These are phyloP conservation scores for Salmacisia buchloeana DNA, from an alignment of 1,284 basidiomycete species.

Conservation along the genomic window DNA sequence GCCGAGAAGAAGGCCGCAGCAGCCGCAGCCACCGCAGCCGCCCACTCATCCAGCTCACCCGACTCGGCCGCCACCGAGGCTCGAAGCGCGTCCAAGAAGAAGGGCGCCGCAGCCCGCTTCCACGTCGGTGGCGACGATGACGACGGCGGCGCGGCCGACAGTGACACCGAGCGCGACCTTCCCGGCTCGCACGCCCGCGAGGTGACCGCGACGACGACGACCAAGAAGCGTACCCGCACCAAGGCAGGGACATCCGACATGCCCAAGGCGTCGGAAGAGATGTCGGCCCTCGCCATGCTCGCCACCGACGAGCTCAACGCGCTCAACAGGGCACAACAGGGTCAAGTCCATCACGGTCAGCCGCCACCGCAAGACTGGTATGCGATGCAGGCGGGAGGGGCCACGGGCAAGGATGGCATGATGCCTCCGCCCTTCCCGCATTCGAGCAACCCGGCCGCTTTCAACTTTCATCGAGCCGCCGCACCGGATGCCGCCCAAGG, in stretches of 20 bases:
- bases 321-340: conserved; percentile 36
- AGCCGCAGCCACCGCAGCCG: conserved; percentile 20
- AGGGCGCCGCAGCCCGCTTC: conserved; percentile 1
- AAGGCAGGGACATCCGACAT: conserved; percentile 11
- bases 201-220: not conserved
- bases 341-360: not conserved
- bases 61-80: not conserved
- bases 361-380: not conserved
- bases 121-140: conserved; percentile 12
- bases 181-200: not conserved
- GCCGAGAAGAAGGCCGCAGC: not conserved
- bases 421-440: not conserved
- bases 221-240: conserved; percentile 14
- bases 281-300: conserved; percentile 46
- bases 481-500: not conserved
- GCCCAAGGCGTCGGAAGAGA: conserved; percentile 27
- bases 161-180: conserved; percentile 30
- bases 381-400: not conserved
- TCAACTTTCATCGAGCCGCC: not conserved
- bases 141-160: conserved; percentile 30
- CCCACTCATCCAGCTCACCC: not conserved
- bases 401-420: not conserved
- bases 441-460: not conserved
- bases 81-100: not conserved
- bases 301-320: conserved; percentile 46